Conservation (phyloP, 108 stramenopile species). For the Cyclotella atomus region DNA sequence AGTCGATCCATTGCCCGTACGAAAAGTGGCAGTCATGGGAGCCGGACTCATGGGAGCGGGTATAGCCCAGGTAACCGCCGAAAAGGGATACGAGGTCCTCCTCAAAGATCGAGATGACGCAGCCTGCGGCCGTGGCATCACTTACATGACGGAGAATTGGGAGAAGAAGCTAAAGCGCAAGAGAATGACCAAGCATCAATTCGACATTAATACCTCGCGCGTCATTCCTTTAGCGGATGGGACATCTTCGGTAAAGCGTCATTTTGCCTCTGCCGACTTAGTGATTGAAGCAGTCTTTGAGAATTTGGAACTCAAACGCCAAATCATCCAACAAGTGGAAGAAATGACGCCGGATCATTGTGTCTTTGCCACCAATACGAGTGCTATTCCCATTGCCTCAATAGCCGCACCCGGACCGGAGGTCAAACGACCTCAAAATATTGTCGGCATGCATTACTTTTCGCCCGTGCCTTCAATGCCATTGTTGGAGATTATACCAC, state of each 20-base stretch:
- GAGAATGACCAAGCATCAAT: conserved; percentile 92
- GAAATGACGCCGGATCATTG: conserved; percentile 90
- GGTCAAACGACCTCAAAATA: conserved; percentile 89
- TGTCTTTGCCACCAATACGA: conserved; percentile 98
- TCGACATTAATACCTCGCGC: conserved; percentile 86
- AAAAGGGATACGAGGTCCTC: conserved; percentile 93
- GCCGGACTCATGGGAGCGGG: conserved; percentile 99
- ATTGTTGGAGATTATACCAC: conserved; percentile 97
- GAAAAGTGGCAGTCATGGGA: conserved; percentile 96
- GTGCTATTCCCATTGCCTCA: conserved; percentile 96
- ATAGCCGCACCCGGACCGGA: conserved; percentile 88
- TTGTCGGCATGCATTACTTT: conserved; percentile 99
- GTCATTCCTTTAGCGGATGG: conserved; percentile 92
- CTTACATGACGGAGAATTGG: conserved; percentile 94
- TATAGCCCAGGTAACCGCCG: conserved; percentile 97
- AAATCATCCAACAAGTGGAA: conserved; percentile 93
- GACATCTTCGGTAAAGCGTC: conserved; percentile 69
- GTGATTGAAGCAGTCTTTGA: conserved; percentile 99
- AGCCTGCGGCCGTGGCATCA: conserved; percentile 81
- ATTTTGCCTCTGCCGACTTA: conserved; percentile 92
- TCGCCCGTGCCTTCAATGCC: conserved; percentile 99
- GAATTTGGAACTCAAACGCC: conserved; percentile 94
- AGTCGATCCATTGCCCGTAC: conserved; percentile 64
- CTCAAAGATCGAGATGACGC: conserved; percentile 96
- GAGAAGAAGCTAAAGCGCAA: conserved; percentile 92